A percentile compares a stretch with the other conserved stretches of the same genome.
Evolutionary conservation across 441 rosid genomes (phyloP).

Genomic region (Gossypium schwendimanii): DNA sequence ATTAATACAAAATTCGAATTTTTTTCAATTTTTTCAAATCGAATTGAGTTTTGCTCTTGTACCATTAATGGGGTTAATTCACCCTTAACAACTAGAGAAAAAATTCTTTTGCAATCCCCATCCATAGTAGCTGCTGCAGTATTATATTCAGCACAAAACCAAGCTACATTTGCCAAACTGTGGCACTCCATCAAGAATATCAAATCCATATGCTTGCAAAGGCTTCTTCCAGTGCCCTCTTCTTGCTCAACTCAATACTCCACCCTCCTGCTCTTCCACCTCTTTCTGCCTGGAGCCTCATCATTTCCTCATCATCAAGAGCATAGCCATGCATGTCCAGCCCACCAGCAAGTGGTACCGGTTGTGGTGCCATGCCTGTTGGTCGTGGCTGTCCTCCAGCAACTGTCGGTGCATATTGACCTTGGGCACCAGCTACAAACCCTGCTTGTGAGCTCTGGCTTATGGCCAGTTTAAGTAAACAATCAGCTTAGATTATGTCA

Average conservation of each 20-base stretch:
- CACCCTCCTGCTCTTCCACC: conserved; percentile 82
- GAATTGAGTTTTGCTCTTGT: too few relatives aligned
- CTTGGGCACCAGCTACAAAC: conserved; percentile 29
- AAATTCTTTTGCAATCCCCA: background rate
- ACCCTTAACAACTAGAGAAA: background rate
- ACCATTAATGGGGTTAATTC: too few relatives aligned
- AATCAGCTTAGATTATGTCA: background rate
- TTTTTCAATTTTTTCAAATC: too few relatives aligned
- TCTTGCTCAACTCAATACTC: conserved; percentile 66
- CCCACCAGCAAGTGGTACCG: conserved; percentile 49
- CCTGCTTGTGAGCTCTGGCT: conserved; percentile 41
- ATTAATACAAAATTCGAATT: too few relatives aligned
- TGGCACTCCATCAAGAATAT: conserved; percentile 7
- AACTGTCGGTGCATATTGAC: conserved; percentile 55
- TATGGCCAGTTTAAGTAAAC: conserved; percentile 17
- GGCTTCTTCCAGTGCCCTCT: conserved; percentile 78
- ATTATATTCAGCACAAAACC: background rate
- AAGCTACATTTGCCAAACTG: background rate
- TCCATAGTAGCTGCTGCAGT: background rate
- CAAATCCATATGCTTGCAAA: conserved; percentile 76
- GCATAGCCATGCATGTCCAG: conserved; percentile 47
- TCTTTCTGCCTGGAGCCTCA: conserved; percentile 66
- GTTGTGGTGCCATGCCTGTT: conserved; percentile 66
- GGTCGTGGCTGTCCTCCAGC: conserved; percentile 80
- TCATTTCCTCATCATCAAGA: conserved; percentile 59